A percentile compares a stretch with the other conserved stretches of the same genome.
These are phyloP conservation scores for Primulina eburnea DNA, from an alignment of 257 asterid genomes.

Conservation along the genomic window DNA sequence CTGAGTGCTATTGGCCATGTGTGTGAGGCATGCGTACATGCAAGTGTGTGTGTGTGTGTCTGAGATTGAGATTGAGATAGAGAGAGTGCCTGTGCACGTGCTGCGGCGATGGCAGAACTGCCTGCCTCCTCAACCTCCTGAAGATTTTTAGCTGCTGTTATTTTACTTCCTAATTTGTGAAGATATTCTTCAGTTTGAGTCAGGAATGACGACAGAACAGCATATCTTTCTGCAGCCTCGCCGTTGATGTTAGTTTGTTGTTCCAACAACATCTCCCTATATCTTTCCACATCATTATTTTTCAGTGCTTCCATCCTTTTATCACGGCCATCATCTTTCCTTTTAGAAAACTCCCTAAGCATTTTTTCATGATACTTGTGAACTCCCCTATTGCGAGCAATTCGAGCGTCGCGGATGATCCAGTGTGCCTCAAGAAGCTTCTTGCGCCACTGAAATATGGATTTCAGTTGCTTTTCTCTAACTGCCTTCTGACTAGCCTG, in stretches of 20 bases:
- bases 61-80: neutral
- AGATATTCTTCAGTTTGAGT: conserved; percentile 96
- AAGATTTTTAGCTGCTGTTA: conserved; percentile 89
- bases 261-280: conserved; percentile 96
- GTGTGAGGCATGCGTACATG: neutral
- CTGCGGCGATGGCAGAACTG: conserved; percentile 76
- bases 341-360: conserved; percentile 95
- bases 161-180: conserved; percentile 81
- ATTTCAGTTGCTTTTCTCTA: conserved; percentile 90
- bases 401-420: conserved; percentile 97
- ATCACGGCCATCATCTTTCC: conserved; percentile 79
- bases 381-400: conserved; percentile 96
- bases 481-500: conserved; percentile 79
- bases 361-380: conserved; percentile 97
- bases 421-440: conserved; percentile 98
- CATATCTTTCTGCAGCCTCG: conserved; percentile 97
- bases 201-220: conserved; percentile 87
- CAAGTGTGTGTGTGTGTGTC: neutral
- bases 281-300: conserved; percentile 97
- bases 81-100: conserved; percentile 74
- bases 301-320: conserved; percentile 99
- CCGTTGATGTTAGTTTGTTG: conserved; percentile 82
- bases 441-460: conserved; percentile 97
- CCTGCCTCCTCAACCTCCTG: conserved; percentile 99
- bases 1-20: neutral